These are phyloP conservation scores for Alternaria postmessia DNA, from an alignment of 2,329 filamentous ascomycete species.

Conservation along the genomic window DNA sequence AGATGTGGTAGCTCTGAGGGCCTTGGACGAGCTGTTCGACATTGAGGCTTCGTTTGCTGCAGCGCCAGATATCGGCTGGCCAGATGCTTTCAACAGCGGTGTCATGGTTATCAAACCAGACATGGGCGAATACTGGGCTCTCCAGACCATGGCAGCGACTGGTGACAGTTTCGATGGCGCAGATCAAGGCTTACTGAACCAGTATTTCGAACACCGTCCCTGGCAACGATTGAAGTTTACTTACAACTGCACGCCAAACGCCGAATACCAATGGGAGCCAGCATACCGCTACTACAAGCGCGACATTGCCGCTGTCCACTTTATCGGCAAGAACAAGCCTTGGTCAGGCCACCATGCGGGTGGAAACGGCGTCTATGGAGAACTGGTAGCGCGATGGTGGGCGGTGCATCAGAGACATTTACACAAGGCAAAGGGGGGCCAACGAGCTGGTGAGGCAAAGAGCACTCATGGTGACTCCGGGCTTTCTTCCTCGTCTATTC, in stretches of 20 bases:
- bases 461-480: conserved; percentile 16
- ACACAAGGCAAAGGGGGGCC: conserved; percentile 16
- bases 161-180: conserved; percentile 97
- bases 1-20: conserved; percentile 88
- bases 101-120: conserved; percentile 91
- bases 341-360: conserved; percentile 66
- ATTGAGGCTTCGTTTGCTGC: conserved; percentile 69
- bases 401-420: conserved; percentile 91
- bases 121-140: conserved; percentile 84
- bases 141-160: conserved; percentile 81
- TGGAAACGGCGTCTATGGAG: conserved; percentile 73
- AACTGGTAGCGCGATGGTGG: conserved; percentile 92
- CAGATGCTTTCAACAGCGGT: conserved; percentile 97
- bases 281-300: conserved; percentile 93
- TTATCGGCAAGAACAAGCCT: conserved; percentile 90
- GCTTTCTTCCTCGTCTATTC: conserved; percentile 21
- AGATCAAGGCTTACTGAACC: conserved; percentile 94
- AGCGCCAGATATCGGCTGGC: conserved; percentile 96
- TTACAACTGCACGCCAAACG: conserved; percentile 97
- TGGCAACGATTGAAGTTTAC: conserved; percentile 92
- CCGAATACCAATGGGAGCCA: conserved; percentile 96
- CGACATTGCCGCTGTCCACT: conserved; percentile 89
- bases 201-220: conserved; percentile 79
- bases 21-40: conserved; percentile 91
- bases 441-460: conserved; percentile 16